Evolutionary conservation across 768 basidiomycete species (phyloP), one percentile per base, ranked within the genome.

Genomic region (Rubroboletus satanas): DNA sequence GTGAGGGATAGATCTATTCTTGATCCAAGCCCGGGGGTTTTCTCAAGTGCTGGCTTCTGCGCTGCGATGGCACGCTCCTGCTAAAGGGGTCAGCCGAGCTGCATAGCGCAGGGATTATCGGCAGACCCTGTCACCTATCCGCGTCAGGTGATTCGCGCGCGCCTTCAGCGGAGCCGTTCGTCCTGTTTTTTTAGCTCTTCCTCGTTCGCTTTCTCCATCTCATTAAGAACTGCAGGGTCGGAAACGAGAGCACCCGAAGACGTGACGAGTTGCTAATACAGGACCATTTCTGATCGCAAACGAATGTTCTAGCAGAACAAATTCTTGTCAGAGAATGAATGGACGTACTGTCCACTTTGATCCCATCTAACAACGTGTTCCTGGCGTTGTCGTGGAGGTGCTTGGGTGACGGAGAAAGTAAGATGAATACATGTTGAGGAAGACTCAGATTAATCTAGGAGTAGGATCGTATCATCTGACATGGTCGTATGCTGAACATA

Each of bases 1-100:
- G 92, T 85, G 35, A 99, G 81, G 0, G 89, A 86, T 56, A 97
- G 87, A 70, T 98, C 96, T 69, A 98, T 99, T 57, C 92, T 79
- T 10, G 92, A 88, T 10, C 96, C 96, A 7, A 97, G 77, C 0
- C 94, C 95, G 3, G 95, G 89, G 0, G 90, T 95, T 74, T 97
- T 97, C 73, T 89, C 85, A 15, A 97, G 72, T 0, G 96, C 95
- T 1, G 87, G 77, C 53, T 86, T 84, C 65, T 94, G 86, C 0
- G 95, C 93, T 42, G 80, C 82, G 14, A 94, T 67, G 1, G 94
- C 85, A n/a, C 77, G 75, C 41, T 94, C 92, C 92, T 96, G 55
- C 4, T 12, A 2, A 21, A 5, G 18, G n/a, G 26, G 26, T 51
- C 45, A 44, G 21, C 35, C 31, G 38, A 4, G 31, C 26, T 28